Evolutionary conservation across 2,329 filamentous ascomycete species (phyloP), one percentile per base, ranked within the genome.

Genomic region (Tothia fuscella): DNA sequence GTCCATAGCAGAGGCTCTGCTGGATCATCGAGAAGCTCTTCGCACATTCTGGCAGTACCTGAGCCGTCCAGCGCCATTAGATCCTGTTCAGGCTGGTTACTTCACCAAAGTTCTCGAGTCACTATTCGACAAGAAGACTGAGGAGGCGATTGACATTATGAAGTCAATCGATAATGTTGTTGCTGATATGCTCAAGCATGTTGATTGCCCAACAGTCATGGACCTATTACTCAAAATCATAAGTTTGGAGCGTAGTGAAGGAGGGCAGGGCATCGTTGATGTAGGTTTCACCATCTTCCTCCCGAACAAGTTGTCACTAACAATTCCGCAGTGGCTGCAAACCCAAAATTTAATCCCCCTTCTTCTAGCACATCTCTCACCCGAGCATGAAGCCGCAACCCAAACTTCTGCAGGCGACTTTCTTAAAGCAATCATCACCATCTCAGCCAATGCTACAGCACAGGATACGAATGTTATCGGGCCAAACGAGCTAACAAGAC

Each of bases 391-490:
- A 48, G 85, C 86, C 59, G 84, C 89, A 1, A 93, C 91, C 2
- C 91, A 98, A 60, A 96, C 91, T 0, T 93, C 91, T 0, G 91
- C 91, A 1, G 91, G 91, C 32, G 91, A 98, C 57, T 98, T 98
- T 51, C 74, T 98, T 53, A 98, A 98, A 61, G 91, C 91, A 31
- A 95, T 98, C 56, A 96, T 98, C 50, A 98, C 91, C 20, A 95
- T 98, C 45, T 96, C 91, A 2, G 91, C 91, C 46, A 98, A 98
- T 56, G 91, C 91, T 3, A 95, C 89, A 2, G 91, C 94, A 52
- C 93, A 95, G 55, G 91, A 98, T 55, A 88, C 95, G 58, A 91
- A 89, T n/a, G 95, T 93, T 54, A 96, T 98, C 57, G 91, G 91
- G 3, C 91, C 91, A 3, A 98, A 98, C 58, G 91, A 94, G 56